phyloP scores from a whole-genome alignment of 2,329 filamentous ascomycete genomes.

The Ophiostoma triangulosporum region DNA sequence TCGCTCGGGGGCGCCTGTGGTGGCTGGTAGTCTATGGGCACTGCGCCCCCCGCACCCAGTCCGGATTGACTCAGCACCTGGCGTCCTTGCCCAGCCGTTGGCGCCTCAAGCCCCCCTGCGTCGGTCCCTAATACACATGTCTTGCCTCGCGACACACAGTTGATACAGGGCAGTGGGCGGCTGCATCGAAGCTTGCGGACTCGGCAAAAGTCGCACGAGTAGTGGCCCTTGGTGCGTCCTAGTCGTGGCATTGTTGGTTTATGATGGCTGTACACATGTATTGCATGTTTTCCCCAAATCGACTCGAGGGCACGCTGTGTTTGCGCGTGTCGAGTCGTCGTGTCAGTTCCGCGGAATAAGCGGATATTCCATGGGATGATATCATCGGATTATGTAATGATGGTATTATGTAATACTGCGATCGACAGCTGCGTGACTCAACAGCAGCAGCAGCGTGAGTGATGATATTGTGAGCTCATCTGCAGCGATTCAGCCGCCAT shows the following conservation, averaged over 20 bases:
- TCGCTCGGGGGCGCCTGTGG: neutral
- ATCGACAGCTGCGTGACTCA: too few species aligned
- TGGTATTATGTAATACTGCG: too few species aligned
- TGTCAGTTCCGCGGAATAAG: neutral
- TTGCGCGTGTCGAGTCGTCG: neutral
- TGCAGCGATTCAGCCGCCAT: too few species aligned
- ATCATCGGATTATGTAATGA: neutral
- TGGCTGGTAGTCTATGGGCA: neutral
- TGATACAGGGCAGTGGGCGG: slow-evolving; percentile 7
- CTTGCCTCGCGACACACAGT: slow-evolving; percentile 10
- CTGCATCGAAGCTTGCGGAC: slow-evolving; percentile 9
- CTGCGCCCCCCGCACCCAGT: neutral
- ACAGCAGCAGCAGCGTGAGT: too few species aligned
- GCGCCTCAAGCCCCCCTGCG: neutral
- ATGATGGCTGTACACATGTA: neutral
- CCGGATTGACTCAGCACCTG: too few species aligned
- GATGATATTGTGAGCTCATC: too few species aligned
- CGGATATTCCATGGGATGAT: neutral
- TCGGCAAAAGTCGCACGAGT: slow-evolving; percentile 9
- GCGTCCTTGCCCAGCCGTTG: neutral
- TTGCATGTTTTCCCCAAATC: neutral
- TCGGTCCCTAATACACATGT: neutral
- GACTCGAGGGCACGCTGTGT: neutral
- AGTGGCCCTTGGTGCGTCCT: slow-evolving; percentile 6
- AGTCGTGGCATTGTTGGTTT: neutral